Conservation (phyloP, 345 rosid genomes). For the Salix dunnii region DNA sequence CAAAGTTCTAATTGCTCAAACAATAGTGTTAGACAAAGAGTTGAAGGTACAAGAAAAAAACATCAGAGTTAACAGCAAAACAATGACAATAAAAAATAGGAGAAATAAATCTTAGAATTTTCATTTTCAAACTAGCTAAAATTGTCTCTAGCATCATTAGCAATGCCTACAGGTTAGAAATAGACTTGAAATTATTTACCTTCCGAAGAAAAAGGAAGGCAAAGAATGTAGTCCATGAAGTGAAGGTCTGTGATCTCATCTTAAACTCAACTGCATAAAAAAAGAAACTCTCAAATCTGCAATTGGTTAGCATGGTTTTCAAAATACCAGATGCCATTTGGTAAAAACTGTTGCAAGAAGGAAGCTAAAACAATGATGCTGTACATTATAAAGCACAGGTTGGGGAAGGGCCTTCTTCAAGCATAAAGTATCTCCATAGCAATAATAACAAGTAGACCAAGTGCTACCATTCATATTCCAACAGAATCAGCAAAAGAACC, state of each 20-base stretch:
- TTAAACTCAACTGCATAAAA: conserved; percentile 29
- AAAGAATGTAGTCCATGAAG: conserved; percentile 32
- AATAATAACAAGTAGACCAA: conserved; percentile 7
- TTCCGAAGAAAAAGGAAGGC: conserved; percentile 47
- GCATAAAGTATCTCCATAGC: conserved; percentile 24
- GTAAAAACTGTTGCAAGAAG: conserved; percentile 11
- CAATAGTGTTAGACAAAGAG: not conserved
- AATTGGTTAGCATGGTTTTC: conserved; percentile 24
- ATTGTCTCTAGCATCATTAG: conserved; percentile 11
- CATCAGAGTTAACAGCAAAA: not conserved
- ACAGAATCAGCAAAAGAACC: conserved; percentile 44
- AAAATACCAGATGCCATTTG: conserved; percentile 26
- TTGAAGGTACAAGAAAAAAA: not conserved
- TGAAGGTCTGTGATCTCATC: conserved; percentile 27
- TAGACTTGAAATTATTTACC: conserved; percentile 30
- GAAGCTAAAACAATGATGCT: conserved; percentile 7
- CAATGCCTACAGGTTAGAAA: conserved; percentile 22
- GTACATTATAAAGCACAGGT: conserved; percentile 23
- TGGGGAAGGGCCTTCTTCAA: conserved; percentile 26
- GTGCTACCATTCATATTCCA: conserved; percentile 27
- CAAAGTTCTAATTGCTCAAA: not conserved
- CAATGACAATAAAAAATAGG: not conserved
- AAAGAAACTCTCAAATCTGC: conserved; percentile 31
- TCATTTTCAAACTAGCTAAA: conserved; percentile 1
- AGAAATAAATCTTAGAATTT: not conserved